phyloP scores from a whole-genome alignment of 1,284 basidiomycete genomes.

The Puccinia polysora region DNA sequence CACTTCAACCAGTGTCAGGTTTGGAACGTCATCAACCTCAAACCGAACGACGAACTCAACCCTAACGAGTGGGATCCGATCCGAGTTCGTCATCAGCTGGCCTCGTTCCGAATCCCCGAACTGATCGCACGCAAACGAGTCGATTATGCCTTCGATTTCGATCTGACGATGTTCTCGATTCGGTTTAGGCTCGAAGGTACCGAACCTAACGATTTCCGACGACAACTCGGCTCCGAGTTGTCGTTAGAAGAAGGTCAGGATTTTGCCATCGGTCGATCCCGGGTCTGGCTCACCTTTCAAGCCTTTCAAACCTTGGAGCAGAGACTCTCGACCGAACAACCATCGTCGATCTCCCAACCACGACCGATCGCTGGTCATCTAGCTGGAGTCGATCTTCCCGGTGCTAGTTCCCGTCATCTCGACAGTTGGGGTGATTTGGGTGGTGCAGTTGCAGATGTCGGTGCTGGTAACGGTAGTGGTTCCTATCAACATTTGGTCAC shows the following conservation, averaged over 20 bases:
- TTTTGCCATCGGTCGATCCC: slow-evolving; percentile 59
- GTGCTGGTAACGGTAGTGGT: slow-evolving; percentile 1
- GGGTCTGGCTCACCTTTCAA: slow-evolving; percentile 69
- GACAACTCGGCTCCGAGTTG: slow-evolving; percentile 60
- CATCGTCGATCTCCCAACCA: slow-evolving; percentile 56
- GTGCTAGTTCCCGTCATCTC: slow-evolving; percentile 46
- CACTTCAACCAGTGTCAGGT: slow-evolving; percentile 63
- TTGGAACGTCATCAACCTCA: slow-evolving; percentile 77
- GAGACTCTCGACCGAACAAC: slow-evolving; percentile 64
- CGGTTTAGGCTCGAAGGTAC: slow-evolving; percentile 59
- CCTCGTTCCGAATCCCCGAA: slow-evolving; percentile 69
- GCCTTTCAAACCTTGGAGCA: slow-evolving; percentile 85
- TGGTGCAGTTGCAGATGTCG: slow-evolving; percentile 60
- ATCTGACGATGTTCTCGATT: slow-evolving; percentile 64
- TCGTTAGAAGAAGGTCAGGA: slow-evolving; percentile 72
- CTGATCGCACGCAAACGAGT: slow-evolving; percentile 62
- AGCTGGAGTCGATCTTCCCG: slow-evolving; percentile 39
- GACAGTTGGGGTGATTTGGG: slow-evolving; percentile 44
- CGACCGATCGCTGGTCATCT: slow-evolving; percentile 35
- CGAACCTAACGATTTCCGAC: slow-evolving; percentile 62
- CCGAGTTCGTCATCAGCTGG: slow-evolving; percentile 73
- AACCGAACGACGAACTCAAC: slow-evolving; percentile 80
- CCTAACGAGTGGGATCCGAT: slow-evolving; percentile 83
- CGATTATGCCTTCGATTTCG: slow-evolving; percentile 67
- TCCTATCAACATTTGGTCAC: slow-evolving; percentile 9